These are phyloP conservation scores for Mycena galericulata DNA, from an alignment of 768 basidiomycete species.

Conservation along the genomic window DNA sequence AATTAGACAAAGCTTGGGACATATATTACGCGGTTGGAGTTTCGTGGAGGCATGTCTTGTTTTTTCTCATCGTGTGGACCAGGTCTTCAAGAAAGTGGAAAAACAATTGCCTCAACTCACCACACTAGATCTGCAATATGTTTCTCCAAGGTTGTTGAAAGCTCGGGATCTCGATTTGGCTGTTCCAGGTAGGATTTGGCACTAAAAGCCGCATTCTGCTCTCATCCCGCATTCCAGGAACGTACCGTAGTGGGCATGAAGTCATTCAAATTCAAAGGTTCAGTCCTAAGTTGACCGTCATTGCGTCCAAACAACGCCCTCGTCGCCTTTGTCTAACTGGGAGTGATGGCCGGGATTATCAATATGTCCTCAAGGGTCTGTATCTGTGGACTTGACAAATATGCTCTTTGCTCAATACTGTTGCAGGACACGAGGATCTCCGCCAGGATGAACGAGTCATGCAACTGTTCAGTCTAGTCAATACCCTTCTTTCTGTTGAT, in stretches of 20 bases:
- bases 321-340: slow-evolving; percentile 89
- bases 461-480: slow-evolving; percentile 98
- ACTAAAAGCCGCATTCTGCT: background rate
- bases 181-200: slow-evolving; percentile 79
- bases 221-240: slow-evolving; percentile 61
- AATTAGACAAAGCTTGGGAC: slow-evolving; percentile 98
- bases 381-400: background rate
- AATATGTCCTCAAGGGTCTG: slow-evolving; percentile 87
- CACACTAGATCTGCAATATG: slow-evolving; percentile 95
- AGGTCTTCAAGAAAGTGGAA: slow-evolving; percentile 97
- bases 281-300: slow-evolving; percentile 90
- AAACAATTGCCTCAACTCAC: slow-evolving; percentile 92
- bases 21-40: slow-evolving; percentile 90
- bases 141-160: slow-evolving; percentile 91
- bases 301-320: slow-evolving; percentile 96
- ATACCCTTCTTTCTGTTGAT: slow-evolving; percentile 92
- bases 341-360: slow-evolving; percentile 93
- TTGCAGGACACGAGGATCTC: slow-evolving; percentile 93
- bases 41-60: too few relatives aligned
- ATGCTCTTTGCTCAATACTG: slow-evolving; percentile 8
- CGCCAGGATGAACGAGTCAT: slow-evolving; percentile 99
- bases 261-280: slow-evolving; percentile 88
- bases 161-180: slow-evolving; percentile 93
- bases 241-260: slow-evolving; percentile 90
- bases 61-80: background rate